Base-by-base conservation (phyloP, 139 green algal genomes). In the Pedinophyceae sp. region DNA sequence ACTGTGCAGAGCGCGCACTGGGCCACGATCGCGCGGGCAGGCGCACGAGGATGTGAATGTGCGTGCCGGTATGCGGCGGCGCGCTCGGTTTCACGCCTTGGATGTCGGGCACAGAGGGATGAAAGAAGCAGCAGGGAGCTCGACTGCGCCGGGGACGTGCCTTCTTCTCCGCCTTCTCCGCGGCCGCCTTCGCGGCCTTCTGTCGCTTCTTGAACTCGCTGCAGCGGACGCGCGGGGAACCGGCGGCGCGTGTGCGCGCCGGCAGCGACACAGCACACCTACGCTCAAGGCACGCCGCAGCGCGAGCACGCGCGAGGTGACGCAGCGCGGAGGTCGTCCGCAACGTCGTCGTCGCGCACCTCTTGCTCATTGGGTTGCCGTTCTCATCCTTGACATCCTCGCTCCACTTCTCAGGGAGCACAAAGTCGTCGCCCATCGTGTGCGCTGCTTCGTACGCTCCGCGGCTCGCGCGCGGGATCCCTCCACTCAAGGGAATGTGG, bases 151-250 rank as follows among this genome's bases (percentile, higher is more conserved):
- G n/a, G n/a, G n/a, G n/a, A n/a, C n/a, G n/a, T 13, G 34, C 84
- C 72, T 85, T 76, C 72, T 93, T 93, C 64, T 92, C 77, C 10
- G 71, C 82, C 57, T 71, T 72, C 66, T 90, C 73, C 55, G 83
- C 81, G 22, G 78, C 80, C 39, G 85, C 73, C 18, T 73, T 46
- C 7, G 72, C 69, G 7, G 72, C 70, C 74, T 93, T 94, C 56
- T 87, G 71, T 2, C 81, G 69, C 48, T 76, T 77, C 79, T 94
- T 94, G 76, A 83, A 94, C 70, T 94, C 83, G 48, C 83, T 94
- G 74, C 67, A 59, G 1, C n/a, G 4, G 15, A 15, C 18, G 15
- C 30, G 0, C 16, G 15, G 15, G 2, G 1, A 0, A 29, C 20
- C 19, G 25, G n/a, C n/a, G n/a, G n/a, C n/a, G n/a, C n/a, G n/a